Conservation (phyloP, 768 basidiomycete species). For the Ramaria sp. region DNA sequence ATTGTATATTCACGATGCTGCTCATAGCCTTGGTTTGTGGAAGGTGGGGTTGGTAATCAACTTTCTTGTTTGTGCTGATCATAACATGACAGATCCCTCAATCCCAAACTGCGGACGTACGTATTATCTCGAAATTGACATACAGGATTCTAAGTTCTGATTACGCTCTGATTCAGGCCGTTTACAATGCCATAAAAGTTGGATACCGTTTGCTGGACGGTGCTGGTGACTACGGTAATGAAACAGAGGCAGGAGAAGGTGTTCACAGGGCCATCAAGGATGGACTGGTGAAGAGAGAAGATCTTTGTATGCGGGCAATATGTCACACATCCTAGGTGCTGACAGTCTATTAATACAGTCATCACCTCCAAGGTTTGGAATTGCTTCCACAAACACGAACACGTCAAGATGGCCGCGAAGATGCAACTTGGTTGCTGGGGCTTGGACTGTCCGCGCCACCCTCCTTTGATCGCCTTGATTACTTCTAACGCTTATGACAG, state of each 20-base stretch:
- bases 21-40: slow-evolving; percentile 54
- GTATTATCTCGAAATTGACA: not conserved
- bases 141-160: slow-evolving; percentile 3
- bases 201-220: slow-evolving; percentile 85
- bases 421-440: slow-evolving; percentile 75
- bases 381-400: slow-evolving; percentile 53
- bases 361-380: slow-evolving; percentile 93
- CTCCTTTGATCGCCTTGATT: slow-evolving; percentile 14
- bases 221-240: slow-evolving; percentile 83
- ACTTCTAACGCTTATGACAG: not conserved
- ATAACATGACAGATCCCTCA: slow-evolving; percentile 4
- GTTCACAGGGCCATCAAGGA: slow-evolving; percentile 67
- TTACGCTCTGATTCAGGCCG: slow-evolving; percentile 34
- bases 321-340: not conserved
- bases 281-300: slow-evolving; percentile 79
- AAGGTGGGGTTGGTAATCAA: slow-evolving; percentile 30
- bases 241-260: slow-evolving; percentile 76
- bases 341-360: slow-evolving; percentile 28
- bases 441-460: slow-evolving; percentile 38
- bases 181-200: slow-evolving; percentile 76
- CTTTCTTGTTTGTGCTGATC: not conserved
- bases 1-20: not conserved
- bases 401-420: slow-evolving; percentile 45
- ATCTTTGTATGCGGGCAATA: slow-evolving; percentile 50
- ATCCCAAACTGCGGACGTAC: slow-evolving; percentile 9